A percentile compares a stretch with the other conserved stretches of the same genome.
Conservation (phyloP, 1,284 basidiomycete genomes). For the Sporisorium sorghi region DNA sequence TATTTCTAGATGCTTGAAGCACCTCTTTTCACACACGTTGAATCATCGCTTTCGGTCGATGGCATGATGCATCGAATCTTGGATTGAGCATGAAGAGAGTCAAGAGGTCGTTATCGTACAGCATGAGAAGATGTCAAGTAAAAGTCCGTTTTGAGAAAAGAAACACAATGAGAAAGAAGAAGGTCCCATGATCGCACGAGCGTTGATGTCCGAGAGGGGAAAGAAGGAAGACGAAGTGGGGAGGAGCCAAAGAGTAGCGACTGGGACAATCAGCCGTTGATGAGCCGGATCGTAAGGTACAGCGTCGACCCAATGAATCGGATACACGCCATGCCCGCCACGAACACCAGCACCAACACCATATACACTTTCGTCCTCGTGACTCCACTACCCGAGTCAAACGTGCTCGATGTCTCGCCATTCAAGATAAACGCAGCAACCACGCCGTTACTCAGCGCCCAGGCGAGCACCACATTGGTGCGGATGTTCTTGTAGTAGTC, state of each 20-base stretch:
- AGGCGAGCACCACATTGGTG: constrained; percentile 87
- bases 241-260: neutral
- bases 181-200: neutral
- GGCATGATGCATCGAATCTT: neutral
- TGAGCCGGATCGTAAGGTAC: constrained; percentile 60
- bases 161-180: neutral
- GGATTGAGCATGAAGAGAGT: neutral
- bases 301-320: constrained; percentile 61
- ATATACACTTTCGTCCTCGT: constrained; percentile 64
- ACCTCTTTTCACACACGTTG: no score
- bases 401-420: constrained; percentile 49
- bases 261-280: constrained; percentile 38
- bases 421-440: constrained; percentile 65
- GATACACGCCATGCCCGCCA: constrained; percentile 63
- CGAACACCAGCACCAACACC: constrained; percentile 65
- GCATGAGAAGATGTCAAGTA: neutral
- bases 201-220: neutral
- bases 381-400: constrained; percentile 44
- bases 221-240: neutral
- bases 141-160: neutral
- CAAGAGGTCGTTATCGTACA: neutral
- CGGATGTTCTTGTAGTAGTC: constrained; percentile 77
- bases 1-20: no score
- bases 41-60: no score
- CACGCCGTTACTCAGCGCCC: constrained; percentile 81